These are phyloP conservation scores for Harrya chromipes DNA, from an alignment of 768 basidiomycete genomes.

Conservation along the genomic window DNA sequence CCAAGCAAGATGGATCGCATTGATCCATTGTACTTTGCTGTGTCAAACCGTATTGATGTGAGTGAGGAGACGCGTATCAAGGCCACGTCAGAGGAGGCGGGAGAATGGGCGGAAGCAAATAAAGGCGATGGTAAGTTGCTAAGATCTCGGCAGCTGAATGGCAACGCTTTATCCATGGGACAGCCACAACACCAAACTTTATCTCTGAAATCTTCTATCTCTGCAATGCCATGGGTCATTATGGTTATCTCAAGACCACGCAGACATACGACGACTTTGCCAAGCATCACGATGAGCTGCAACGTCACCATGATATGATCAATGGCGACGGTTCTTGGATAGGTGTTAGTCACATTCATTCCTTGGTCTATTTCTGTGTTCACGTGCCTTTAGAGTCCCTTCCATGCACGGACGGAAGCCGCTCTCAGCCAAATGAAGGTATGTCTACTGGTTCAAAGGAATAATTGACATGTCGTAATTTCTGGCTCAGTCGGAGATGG, in stretches of 20 bases:
- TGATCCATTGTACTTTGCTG: conserved; percentile 77
- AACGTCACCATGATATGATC: conserved; percentile 71
- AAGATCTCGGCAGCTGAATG: not conserved
- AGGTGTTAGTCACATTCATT: conserved; percentile 50
- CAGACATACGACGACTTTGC: conserved; percentile 68
- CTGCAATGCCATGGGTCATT: conserved; percentile 82
- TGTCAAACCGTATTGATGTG: conserved; percentile 68
- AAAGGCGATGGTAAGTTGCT: conserved; percentile 40
- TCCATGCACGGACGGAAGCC: conserved; percentile 74
- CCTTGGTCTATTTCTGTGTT: not conserved
- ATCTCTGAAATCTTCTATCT: conserved; percentile 95
- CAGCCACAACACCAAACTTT: conserved; percentile 79
- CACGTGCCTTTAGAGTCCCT: conserved; percentile 48
- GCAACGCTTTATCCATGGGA: conserved; percentile 1
- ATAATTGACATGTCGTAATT: not conserved
- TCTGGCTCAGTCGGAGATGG: conserved; percentile 57
- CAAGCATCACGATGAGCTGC: conserved; percentile 74
- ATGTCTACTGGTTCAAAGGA: not conserved
- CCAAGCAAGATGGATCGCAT: conserved; percentile 78
- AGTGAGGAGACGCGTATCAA: conserved; percentile 93
- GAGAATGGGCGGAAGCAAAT: conserved; percentile 62
- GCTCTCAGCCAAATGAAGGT: conserved; percentile 79
- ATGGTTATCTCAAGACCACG: conserved; percentile 81
- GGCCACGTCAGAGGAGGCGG: conserved; percentile 84
- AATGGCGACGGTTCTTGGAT: conserved; percentile 80